A percentile compares a stretch with the other conserved stretches of the same genome.
Evolutionary conservation across 495 filamentous ascomycete genomes (phyloP).

Genomic region (Aspergillus indologenus): DNA sequence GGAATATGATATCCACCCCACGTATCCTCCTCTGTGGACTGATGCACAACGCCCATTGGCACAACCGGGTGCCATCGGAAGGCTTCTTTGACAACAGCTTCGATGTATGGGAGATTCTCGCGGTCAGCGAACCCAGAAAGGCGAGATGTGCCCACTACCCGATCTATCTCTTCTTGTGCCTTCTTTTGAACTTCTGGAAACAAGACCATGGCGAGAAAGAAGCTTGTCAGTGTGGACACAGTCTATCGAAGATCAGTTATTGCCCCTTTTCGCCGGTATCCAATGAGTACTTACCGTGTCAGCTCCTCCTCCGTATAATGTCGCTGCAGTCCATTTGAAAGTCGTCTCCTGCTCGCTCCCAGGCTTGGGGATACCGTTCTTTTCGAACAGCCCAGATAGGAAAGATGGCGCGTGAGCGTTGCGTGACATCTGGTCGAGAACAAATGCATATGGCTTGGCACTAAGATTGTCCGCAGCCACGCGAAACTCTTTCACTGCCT

Average conservation of each 20-base stretch:
- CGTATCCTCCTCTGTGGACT: neutral
- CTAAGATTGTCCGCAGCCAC: slow-evolving; percentile 28
- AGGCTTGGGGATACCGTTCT: slow-evolving; percentile 12
- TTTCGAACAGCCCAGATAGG: slow-evolving; percentile 29
- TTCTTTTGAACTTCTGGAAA: slow-evolving; percentile 42
- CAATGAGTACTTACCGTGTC: slow-evolving; percentile 45
- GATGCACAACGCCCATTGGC: neutral
- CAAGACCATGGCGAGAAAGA: slow-evolving; percentile 38
- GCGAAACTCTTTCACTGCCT: slow-evolving; percentile 36
- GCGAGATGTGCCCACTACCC: neutral
- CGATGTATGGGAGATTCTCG: slow-evolving; percentile 1
- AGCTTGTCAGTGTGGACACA: slow-evolving; percentile 27
- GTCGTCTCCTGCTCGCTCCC: slow-evolving; percentile 16
- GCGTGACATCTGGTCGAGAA: slow-evolving; percentile 37
- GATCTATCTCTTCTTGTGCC: slow-evolving; percentile 4
- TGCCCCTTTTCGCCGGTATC: neutral
- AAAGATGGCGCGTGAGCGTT: slow-evolving; percentile 30
- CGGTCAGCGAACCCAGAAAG: neutral
- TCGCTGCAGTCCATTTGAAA: slow-evolving; percentile 40
- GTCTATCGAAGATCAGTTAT: slow-evolving; percentile 18
- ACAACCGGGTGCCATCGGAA: neutral
- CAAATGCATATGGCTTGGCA: slow-evolving; percentile 37
- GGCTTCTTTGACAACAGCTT: slow-evolving; percentile 4
- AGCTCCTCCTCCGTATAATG: slow-evolving; percentile 50
- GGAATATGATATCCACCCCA: neutral